Base-by-base conservation (phyloP, 2,329 filamentous ascomycete species). In the Pseudogymnoascus sp. region DNA sequence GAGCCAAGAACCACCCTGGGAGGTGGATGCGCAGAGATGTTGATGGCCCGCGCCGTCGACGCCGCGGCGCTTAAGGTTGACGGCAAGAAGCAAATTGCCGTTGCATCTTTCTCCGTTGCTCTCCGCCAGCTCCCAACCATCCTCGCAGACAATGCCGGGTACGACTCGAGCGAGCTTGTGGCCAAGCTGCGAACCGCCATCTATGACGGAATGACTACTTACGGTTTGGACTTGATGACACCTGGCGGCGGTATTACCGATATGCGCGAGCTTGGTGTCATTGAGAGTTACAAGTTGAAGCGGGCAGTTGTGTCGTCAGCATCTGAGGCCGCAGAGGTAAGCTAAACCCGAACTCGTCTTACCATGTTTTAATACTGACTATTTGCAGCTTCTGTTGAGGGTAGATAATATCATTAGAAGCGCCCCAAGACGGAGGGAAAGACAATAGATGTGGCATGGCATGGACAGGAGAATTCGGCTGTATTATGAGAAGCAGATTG, bases 241-340 rank as follows among this genome's bases (percentile, higher is more conserved):
- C 92, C 93, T 2, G 93, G 94, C 41, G 94, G 94, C 64, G 92
- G 92, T 49, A 91, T 99, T 71, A 83, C 91, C 11, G 94, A 99
- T 72, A 99, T 99, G 94, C 85, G 93, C 61, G 91, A 99, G 71
- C 75, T 96, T 58, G 94, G 94, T 49, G 92, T 99, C 29, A 89
- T 99, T 68, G 94, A 99, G 80, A 96, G 91, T 76, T 97, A 97
- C 82, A 99, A 99, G 83, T 79, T 99, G 74, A 99, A 99, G 85
- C 89, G 86, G 74, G 94, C 94, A n/a, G 94, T 99, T 62, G 94
- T 99, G 60, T 95, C 90, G 61, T 96, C 92, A 65, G 94, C 94
- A 21, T 95, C 91, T 63, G 94, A 99, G 78, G 94, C 94, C 66
- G 92, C 94, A 68, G 94, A 99, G 84, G 91, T 95, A 81, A 80